Base-by-base conservation (phyloP, 345 rosid genomes). In the Ailanthus altissimus region DNA sequence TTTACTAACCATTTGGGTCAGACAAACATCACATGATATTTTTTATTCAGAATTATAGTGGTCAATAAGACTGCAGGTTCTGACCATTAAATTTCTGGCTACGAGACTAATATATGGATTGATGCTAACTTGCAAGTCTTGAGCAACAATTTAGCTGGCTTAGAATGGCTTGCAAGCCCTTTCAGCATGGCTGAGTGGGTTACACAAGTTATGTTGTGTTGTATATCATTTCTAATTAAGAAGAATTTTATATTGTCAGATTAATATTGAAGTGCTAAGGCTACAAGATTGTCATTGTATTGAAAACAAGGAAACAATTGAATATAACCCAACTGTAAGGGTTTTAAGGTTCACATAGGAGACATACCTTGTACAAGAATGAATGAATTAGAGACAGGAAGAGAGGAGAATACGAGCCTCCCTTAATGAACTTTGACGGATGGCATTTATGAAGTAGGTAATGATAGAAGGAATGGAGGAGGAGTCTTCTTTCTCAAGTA, bases 61-160 rank as follows among this genome's bases (percentile, higher is more conserved):
- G 53, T 58, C 36, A 23, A 58, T 8, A 11, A 28, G 20, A 32
- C 18, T 54, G 45, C 40, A 26, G 40, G 32, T 43, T 60, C 12
- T 69, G 43, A 73, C 43, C 6, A 25, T 45, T 73, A 73, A 21
- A 25, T 14, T 73, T 73, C 43, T 25, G 53, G 65, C 64, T 68
- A 18, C 16, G 75, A 1, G 54, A 40, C 38, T 40, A 58, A 73
- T 46, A 18, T 59, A 45, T 23, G 18, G 53, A 26, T 23, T 45
- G 18, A 18, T 25, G 3, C 63, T 40, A 7, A 7, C 21, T 13
- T 57, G 40, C 38, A 14, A 7, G 38, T 42, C 28, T 58, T 14
- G 8, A 21, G 56, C 53, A 23, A 25, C 43, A 10, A 25, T 58
- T 59, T 12, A 6, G 67, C 5, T 7, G 51, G 11, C 23, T 57